Percentiles rank a stretch among this genome's conserved stretches.
Conservation (phyloP, 257 asterid species). For the Nicotiana paniculata region DNA sequence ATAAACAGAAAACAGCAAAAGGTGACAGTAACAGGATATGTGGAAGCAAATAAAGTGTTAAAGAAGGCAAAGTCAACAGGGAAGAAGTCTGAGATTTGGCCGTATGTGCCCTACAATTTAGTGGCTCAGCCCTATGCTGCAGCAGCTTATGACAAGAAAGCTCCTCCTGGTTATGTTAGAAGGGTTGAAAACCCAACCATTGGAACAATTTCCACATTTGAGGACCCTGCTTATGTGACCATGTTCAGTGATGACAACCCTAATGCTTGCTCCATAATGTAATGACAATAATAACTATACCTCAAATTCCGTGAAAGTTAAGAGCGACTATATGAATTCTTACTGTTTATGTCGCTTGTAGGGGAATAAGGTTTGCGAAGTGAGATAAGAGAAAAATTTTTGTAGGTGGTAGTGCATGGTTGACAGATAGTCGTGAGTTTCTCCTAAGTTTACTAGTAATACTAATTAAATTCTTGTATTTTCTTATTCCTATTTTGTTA, state of each 20-base stretch:
- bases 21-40: conserved; percentile 67
- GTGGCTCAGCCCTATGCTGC: conserved; percentile 84
- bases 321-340: too few species aligned
- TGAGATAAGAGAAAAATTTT: too few species aligned
- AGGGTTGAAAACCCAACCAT: conserved; percentile 30
- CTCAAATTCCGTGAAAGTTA: too few species aligned
- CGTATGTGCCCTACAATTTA: conserved; percentile 72
- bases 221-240: conserved; percentile 43
- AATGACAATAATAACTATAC: neutral
- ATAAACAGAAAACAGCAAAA: conserved; percentile 72
- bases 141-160: conserved; percentile 71
- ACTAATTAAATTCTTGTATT: too few species aligned
- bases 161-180: conserved; percentile 80
- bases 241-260: conserved; percentile 88
- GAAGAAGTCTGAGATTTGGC: conserved; percentile 85
- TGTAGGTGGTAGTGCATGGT: too few species aligned
- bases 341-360: too few species aligned
- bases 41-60: conserved; percentile 61
- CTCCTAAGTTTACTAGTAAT: too few species aligned
- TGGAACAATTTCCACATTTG: conserved; percentile 29
- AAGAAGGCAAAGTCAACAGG: conserved; percentile 73
- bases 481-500: too few species aligned
- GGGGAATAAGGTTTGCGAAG: too few species aligned
- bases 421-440: too few species aligned
- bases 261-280: conserved; percentile 79